Evolutionary conservation across 371 early-diverging fungal species (phyloP).

Genomic region (Rhizopus sp.): DNA sequence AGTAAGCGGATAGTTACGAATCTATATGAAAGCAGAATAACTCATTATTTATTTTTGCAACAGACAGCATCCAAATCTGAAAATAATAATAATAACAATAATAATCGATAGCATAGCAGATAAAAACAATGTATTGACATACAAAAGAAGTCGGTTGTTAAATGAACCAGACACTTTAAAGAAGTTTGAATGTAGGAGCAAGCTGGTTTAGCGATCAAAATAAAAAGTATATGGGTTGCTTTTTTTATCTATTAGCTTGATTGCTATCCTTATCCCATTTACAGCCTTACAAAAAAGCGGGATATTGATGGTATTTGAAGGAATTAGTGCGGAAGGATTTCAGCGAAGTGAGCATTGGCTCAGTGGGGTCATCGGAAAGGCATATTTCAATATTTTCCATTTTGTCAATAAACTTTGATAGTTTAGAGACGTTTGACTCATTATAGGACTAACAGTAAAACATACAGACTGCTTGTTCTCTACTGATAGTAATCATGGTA

Average conservation of each 20-base stretch:
- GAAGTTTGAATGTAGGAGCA: constrained; percentile 21
- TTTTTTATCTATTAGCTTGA: constrained; percentile 1
- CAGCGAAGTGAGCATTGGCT: constrained; percentile 9
- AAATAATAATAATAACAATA: no score
- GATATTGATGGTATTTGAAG: constrained; percentile 11
- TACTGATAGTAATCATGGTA: no score
- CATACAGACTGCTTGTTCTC: neutral
- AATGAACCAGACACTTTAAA: constrained; percentile 22
- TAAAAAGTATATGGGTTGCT: neutral
- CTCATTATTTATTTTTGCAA: constrained; percentile 14
- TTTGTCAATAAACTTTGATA: constrained; percentile 13
- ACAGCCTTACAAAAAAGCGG: constrained; percentile 2
- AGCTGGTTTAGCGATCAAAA: constrained; percentile 8
- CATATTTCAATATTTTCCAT: constrained; percentile 13
- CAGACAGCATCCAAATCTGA: constrained; percentile 22
- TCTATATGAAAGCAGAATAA: constrained; percentile 14
- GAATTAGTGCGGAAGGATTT: neutral
- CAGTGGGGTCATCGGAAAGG: constrained; percentile 6
- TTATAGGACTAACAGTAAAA: constrained; percentile 7
- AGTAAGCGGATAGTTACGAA: constrained; percentile 16
- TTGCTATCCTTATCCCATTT: constrained; percentile 1
- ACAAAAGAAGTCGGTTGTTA: constrained; percentile 14
- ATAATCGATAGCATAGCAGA: constrained; percentile 23
- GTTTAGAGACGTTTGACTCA: constrained; percentile 9
- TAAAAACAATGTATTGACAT: constrained; percentile 3